Base-by-base conservation (phyloP, 805 yeast genomes). In the Pichia membranifaciens region DNA sequence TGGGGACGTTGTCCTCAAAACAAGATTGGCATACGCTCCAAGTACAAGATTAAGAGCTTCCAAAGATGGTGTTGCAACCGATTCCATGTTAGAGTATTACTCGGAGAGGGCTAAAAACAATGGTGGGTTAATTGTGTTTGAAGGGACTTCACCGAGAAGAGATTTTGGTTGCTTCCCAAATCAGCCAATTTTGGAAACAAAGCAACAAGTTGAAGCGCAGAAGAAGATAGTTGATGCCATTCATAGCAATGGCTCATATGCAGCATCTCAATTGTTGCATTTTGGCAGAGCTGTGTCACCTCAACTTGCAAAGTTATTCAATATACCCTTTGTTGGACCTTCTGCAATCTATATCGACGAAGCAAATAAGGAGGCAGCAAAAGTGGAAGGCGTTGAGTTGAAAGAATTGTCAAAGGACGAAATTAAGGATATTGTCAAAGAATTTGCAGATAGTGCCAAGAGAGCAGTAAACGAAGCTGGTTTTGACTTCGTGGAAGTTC, bases 71-170 rank as follows among this genome's bases (percentile, higher is more conserved):
- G 65, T 67, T 35, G 75, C 81, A 12, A 65, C 73, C 3, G 77
- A 74, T 31, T 67, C 75, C 48, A 67, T 72, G 49, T 58, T 62
- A n/a, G 66, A 72, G 49, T 80, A 82, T 61, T 83, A 83, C 57
- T 66, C 58, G 22, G 78, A 80, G 55, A 70, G 86, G 54, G 72
- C 87, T 0, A 58, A 65, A 42, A 62, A 65, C 47, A 74, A 76
- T 18, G 87, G 88, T 16, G 73, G 85, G 15, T 61, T 84, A 51
- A 51, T 81, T 25, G 73, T 79, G 53, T 64, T 82, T 9, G 88
- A 83, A 59, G 87, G 79, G 13, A 73, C 83, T 1, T 70, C 69
- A 54, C 69, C 71, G n/a, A 64, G 77, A 12, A 56, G 65, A 2
- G 47, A 61, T 67, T 68, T 68, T 58, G 65, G 39, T 36, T 13